A percentile compares a stretch with the other conserved stretches of the same genome.
phyloP scores from a whole-genome alignment of 2,329 filamentous ascomycete genomes.

The Stemphylium lycopersici region DNA sequence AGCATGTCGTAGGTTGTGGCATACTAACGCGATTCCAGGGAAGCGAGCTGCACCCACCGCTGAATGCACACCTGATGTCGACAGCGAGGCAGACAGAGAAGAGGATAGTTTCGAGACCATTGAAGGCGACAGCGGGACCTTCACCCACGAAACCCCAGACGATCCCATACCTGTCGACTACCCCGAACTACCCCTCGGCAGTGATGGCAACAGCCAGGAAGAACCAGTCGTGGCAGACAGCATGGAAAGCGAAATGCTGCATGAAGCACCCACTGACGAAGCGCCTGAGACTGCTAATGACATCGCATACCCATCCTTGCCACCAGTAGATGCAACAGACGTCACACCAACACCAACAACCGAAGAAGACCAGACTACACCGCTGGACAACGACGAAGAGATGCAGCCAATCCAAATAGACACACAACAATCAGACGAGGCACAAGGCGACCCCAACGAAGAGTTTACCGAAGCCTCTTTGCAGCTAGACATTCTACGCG shows the following conservation, averaged over 20 bases:
- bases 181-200: constrained; percentile 16
- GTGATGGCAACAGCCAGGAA: background rate
- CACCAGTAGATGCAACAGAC: background rate
- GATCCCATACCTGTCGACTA: background rate
- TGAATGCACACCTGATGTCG: background rate
- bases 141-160: constrained; percentile 10
- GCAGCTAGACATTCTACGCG: constrained; percentile 36
- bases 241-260: background rate
- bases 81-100: constrained; percentile 12
- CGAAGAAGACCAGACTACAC: constrained; percentile 4
- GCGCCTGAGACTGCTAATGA: background rate
- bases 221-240: background rate
- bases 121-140: constrained; percentile 21
- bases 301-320: constrained; percentile 22
- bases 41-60: constrained; percentile 25
- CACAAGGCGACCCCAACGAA: constrained; percentile 14
- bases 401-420: background rate
- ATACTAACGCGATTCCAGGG: constrained; percentile 30
- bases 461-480: constrained; percentile 42
- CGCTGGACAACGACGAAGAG: background rate
- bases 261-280: background rate
- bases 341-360: background rate
- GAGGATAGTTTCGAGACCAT: constrained; percentile 17
- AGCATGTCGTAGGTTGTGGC: background rate
- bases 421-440: background rate